phyloP scores from a whole-genome alignment of 768 basidiomycete genomes.

The Mycena galericulata region DNA sequence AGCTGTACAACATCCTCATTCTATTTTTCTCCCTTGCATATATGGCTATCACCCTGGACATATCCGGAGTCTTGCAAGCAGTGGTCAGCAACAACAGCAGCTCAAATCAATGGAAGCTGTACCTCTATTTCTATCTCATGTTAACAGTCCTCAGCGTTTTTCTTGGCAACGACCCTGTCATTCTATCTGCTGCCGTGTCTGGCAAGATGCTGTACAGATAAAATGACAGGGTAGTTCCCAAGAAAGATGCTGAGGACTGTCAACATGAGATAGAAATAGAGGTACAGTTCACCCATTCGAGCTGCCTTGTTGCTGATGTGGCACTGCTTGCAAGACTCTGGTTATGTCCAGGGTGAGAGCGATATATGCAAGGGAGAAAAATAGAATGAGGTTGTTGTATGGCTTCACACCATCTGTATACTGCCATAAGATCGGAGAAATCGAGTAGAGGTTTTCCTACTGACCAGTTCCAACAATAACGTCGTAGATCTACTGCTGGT shows the following conservation, averaged over 20 bases:
- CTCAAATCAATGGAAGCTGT: slow-evolving; percentile 75
- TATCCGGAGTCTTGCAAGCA: slow-evolving; percentile 87
- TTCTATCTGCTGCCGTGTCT: too few species aligned
- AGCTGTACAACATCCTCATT: slow-evolving; percentile 94
- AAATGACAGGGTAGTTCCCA: slow-evolving; percentile 94
- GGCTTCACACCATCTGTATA: slow-evolving; percentile 80
- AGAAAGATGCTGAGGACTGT: slow-evolving; percentile 80
- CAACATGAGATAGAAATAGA: slow-evolving; percentile 88
- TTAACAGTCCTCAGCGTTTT: slow-evolving; percentile 81
- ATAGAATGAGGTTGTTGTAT: slow-evolving; percentile 93
- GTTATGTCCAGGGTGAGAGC: slow-evolving; percentile 92
- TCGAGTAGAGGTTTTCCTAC: not conserved
- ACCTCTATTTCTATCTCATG: slow-evolving; percentile 86
- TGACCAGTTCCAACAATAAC: slow-evolving; percentile 78
- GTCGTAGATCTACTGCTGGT: slow-evolving; percentile 59
- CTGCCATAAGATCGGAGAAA: not conserved
- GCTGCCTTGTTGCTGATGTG: slow-evolving; percentile 89
- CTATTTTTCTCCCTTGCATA: slow-evolving; percentile 94
- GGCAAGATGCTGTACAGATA: slow-evolving; percentile 90
- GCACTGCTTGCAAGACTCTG: slow-evolving; percentile 86
- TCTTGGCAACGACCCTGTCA: slow-evolving; percentile 94
- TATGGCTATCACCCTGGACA: slow-evolving; percentile 91
- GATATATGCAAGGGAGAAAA: slow-evolving; percentile 93
- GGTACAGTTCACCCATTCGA: slow-evolving; percentile 78
- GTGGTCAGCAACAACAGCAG: slow-evolving; percentile 88